Percentiles rank a stretch among this genome's conserved stretches.
Evolutionary conservation across 192 early-diverging fungal genomes (phyloP).

Genomic region (Podila clonocystis): DNA sequence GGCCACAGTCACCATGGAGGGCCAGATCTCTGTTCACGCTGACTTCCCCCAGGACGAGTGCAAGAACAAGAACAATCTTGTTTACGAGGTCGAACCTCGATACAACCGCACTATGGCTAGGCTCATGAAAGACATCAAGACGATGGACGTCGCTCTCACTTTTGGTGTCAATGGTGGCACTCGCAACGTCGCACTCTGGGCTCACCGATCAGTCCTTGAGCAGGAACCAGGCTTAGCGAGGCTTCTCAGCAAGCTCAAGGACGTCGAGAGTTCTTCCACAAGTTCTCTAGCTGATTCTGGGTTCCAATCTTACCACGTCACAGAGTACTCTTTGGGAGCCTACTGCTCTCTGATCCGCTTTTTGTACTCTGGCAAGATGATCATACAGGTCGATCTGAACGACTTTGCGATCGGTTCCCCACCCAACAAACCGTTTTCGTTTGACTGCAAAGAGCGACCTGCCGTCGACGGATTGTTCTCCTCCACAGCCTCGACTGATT

Average conservation of each 20-base stretch:
- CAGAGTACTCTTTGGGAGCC: not conserved
- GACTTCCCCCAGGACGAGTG: slow-evolving; percentile 22
- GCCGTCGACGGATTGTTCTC: not conserved
- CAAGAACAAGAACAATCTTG: slow-evolving; percentile 47
- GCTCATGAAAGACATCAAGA: slow-evolving; percentile 12
- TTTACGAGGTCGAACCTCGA: slow-evolving; percentile 15
- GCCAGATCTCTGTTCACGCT: slow-evolving; percentile 12
- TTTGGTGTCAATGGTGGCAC: not conserved
- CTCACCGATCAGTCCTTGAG: not conserved
- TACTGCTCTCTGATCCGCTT: not conserved
- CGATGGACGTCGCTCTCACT: not conserved
- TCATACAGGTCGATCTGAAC: not conserved
- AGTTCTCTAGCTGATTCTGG: not conserved
- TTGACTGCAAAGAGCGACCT: too few relatives aligned
- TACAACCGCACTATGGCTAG: too few relatives aligned
- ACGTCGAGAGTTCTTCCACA: not conserved
- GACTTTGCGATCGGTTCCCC: not conserved
- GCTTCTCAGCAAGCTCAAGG: not conserved
- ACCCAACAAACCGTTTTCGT: not conserved
- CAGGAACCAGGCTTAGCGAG: not conserved
- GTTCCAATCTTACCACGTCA: not conserved
- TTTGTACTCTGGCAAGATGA: not conserved
- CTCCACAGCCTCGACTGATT: not conserved
- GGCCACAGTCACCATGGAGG: not conserved
- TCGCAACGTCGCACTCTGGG: not conserved